Conservation (phyloP, 208 protist genomes). For the Angomonas ambiguus region DNA sequence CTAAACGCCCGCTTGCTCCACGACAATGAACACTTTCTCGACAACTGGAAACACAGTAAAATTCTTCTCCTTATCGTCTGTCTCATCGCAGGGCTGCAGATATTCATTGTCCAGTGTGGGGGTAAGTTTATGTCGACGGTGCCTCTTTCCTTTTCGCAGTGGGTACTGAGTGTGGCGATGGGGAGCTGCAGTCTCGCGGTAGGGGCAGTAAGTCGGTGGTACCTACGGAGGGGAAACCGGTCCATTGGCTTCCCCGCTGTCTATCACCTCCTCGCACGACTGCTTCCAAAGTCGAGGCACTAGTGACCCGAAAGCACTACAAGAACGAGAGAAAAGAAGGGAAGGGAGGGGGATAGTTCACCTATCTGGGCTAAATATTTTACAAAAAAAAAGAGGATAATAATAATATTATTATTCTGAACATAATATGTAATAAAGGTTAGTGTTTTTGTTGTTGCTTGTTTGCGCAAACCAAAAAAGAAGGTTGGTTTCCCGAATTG, state of each 20-base stretch:
- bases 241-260: not conserved
- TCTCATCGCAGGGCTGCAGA: constrained; percentile 56
- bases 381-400: not conserved
- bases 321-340: too few relatives aligned
- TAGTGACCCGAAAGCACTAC: too few relatives aligned
- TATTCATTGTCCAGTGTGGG: constrained; percentile 72
- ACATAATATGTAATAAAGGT: too few relatives aligned
- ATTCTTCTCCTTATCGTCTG: constrained; percentile 58
- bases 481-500: not conserved
- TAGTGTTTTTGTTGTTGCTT: too few relatives aligned
- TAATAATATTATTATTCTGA: not conserved
- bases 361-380: too few relatives aligned
- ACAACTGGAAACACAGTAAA: constrained; percentile 44
- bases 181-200: constrained; percentile 46
- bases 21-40: constrained; percentile 48
- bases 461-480: not conserved
- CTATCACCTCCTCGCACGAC: not conserved
- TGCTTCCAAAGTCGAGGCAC: constrained; percentile 16
- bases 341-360: too few relatives aligned
- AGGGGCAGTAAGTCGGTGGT: constrained; percentile 26
- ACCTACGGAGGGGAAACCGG: constrained; percentile 15
- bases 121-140: constrained; percentile 78
- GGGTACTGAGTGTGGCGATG: constrained; percentile 49
- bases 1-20: constrained; percentile 81
- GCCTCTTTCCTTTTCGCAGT: constrained; percentile 58